Percentiles rank a stretch among this genome's conserved stretches.
Evolutionary conservation across 768 basidiomycete species (phyloP).

Genomic region (Gelatoporia subvermispora): DNA sequence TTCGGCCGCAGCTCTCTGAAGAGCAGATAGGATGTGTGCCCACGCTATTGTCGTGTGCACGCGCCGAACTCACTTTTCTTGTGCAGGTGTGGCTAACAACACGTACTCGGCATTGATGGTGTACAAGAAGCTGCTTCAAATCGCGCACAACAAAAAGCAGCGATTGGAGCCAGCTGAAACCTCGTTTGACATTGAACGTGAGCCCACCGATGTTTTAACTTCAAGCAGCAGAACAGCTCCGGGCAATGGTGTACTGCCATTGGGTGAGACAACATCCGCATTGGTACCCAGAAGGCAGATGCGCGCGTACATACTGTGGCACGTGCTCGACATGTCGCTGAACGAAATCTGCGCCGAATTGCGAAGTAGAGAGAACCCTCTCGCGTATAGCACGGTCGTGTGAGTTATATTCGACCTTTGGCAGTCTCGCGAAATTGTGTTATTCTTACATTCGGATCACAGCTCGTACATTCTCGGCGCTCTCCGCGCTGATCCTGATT

Average conservation of each 20-base stretch:
- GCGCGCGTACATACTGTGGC: conserved; percentile 45
- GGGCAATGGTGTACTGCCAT: not conserved
- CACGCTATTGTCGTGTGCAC: not conserved
- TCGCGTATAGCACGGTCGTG: conserved; percentile 45
- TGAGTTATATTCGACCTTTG: conserved; percentile 20
- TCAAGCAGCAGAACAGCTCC: not conserved
- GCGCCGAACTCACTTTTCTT: not conserved
- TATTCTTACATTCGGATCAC: not conserved
- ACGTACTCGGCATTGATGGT: conserved; percentile 43
- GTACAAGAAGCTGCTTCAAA: conserved; percentile 31
- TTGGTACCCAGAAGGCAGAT: conserved; percentile 25
- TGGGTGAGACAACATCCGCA: not conserved
- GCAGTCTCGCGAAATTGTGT: not conserved
- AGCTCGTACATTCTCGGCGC: conserved; percentile 43
- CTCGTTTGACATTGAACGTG: not conserved
- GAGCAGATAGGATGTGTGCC: conserved; percentile 37
- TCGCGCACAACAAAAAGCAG: conserved; percentile 22
- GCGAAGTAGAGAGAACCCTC: conserved; percentile 32
- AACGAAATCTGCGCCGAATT: conserved; percentile 35
- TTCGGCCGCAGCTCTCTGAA: conserved; percentile 27
- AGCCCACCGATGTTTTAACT: not conserved
- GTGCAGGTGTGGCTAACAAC: conserved; percentile 48
- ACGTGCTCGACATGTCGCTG: conserved; percentile 28
- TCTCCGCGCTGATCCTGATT: conserved; percentile 31
- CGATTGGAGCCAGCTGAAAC: conserved; percentile 10